Base-by-base conservation (phyloP, 805 yeast genomes). In the Metschnikowia noctiluminum region DNA sequence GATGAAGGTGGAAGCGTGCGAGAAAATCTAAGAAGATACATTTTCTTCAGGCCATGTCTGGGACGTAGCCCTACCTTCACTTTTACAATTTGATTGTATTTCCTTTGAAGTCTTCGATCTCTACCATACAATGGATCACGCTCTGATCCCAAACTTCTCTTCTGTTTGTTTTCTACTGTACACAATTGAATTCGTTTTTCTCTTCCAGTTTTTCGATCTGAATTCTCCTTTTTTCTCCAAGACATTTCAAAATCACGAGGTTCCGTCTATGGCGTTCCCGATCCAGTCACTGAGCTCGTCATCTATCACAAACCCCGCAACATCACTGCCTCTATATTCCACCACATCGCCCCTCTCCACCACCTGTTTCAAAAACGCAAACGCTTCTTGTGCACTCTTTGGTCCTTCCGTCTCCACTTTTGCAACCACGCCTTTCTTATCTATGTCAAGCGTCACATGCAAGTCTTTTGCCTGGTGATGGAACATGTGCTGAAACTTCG, bases 401-500 rank as follows among this genome's bases (percentile, higher is more conserved):
- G 30, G 28, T 9, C 36, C 30, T 12, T 38, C 50, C 8, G 41
- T 16, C 1, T 11, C 7, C 4, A 46, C 31, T 1, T 27, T 13
- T 4, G 36, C 9, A 16, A 71, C 56, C 0, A 60, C 36, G 2
- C 73, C 71, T 5, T 58, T 46, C 49, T 79, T 81, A 6, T 77
- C 83, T 3, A 89, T 82, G 2, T 61, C 49, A 39, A 77, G 72
- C 32, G 55, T 61, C 6, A 78, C 60, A 14, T 42, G 46, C 55
- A 73, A 53, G 11, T 69, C 63, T 50, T 62, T 53, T 36, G 66
- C 62, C 0, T 63, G 63, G 38, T 70, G 65, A 2, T 58, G 59
- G 15, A 86, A 61, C 1, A 60, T 58, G 49, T 87, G 81, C 37
- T 76, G 71, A 62, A 92, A 94, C 50, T 71, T 74, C 0, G 97